These are phyloP conservation scores for Copromyces sp. DNA, from an alignment of 495 filamentous ascomycete genomes.

Conservation along the genomic window DNA sequence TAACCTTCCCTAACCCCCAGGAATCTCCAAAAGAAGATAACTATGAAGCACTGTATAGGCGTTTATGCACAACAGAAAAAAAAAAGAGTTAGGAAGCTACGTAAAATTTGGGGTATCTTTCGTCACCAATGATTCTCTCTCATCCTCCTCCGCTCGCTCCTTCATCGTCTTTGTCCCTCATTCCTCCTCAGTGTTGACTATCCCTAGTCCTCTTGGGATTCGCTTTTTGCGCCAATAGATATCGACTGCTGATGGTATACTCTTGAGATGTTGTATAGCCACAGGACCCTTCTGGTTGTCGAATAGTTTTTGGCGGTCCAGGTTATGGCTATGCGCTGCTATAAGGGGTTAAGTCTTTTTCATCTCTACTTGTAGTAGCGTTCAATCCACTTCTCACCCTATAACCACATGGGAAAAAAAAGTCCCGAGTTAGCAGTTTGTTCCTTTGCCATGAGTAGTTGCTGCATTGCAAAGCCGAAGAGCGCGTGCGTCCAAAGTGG, in stretches of 20 bases:
- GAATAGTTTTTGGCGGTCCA: background rate
- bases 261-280: background rate
- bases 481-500: background rate
- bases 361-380: constrained; percentile 6
- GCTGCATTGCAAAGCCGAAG: background rate
- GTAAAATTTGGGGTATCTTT: background rate
- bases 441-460: background rate
- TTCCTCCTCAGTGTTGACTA: background rate
- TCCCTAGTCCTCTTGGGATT: background rate
- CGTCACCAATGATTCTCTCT: background rate
- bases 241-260: background rate
- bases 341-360: background rate
- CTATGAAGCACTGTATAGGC: background rate
- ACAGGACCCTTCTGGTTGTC: background rate
- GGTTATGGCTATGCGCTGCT: background rate
- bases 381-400: constrained; percentile 19
- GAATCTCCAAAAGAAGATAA: background rate
- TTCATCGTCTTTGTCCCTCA: background rate
- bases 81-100: background rate
- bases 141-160: background rate
- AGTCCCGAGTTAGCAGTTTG: background rate
- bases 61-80: background rate
- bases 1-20: background rate
- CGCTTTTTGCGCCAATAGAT: background rate
- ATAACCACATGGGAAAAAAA: background rate